Base-by-base conservation (phyloP, 23 red algal genomes). In the Agarophyton chilense region DNA sequence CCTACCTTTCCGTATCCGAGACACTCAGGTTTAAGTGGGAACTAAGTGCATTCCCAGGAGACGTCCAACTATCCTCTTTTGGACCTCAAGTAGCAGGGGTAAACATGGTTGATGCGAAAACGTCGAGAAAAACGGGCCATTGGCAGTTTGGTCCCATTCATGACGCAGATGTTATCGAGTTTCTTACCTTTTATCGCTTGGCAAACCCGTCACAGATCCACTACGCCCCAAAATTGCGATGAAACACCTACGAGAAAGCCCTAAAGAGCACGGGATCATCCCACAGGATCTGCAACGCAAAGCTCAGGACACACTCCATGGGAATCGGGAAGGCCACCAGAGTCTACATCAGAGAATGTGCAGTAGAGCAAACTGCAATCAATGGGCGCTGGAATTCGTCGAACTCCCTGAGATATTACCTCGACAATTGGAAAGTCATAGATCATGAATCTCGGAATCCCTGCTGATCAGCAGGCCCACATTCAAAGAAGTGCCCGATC, bases 341-440 rank as follows among this genome's bases (percentile, higher is more conserved):
- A 0, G 50, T 55, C 33, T 52, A 55, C 26, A 57, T 42, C 34
- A 8, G 56, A 38, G 75, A 47, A 33, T 25, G 21, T 24, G 0
- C 47, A 22, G 49, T 79, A 0, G 49, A 40, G 12, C 75, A 79
- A 79, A 79, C 56, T 11, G 75, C 75, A 25, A 52, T 56, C 24
- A 79, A 79, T 0, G 75, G 75, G 43, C 75, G 75, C 33, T 79
- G 75, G 46, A 57, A 57, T 16, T 79, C 75, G 11, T n/a, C 56
- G 19, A 79, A 55, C 25, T 79, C 50, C 34, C 49, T 36, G 0
- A 21, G 53, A 17, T 36, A 79, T 1, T 79, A 79, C 33, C 16
- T 60, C 18, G 49, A 79, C 32, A 79, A 79, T 28, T 43, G 75
- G 45, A 79, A 79, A 43, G 0, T 79, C 12, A 35, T n/a, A n/a